Conservation (phyloP, 306 rosid genomes). For the Trifolium subterraneum region DNA sequence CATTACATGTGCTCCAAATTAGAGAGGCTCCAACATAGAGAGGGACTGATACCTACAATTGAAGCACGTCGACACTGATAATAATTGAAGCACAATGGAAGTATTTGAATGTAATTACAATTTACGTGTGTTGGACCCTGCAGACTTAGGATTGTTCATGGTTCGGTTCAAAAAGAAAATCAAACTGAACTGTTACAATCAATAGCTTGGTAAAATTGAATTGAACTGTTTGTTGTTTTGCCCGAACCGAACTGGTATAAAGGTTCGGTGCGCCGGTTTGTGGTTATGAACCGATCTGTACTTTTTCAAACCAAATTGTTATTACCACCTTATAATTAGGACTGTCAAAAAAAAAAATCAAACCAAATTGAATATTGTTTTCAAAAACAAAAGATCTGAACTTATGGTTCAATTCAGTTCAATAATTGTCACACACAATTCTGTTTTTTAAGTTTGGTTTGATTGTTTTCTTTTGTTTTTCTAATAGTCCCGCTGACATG, state of each 20-base stretch:
- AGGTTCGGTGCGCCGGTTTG: background rate
- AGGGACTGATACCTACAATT: background rate
- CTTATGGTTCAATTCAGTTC: too few relatives aligned
- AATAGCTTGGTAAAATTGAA: background rate
- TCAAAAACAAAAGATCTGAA: too few relatives aligned
- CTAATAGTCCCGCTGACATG: background rate
- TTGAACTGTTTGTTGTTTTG: too few relatives aligned
- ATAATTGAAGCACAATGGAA: background rate
- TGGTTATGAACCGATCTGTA: too few relatives aligned
- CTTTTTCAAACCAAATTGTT: too few relatives aligned
- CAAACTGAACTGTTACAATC: background rate
- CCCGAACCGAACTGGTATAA: background rate
- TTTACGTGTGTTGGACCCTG: background rate
- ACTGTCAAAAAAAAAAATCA: too few relatives aligned
- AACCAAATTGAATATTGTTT: too few relatives aligned
- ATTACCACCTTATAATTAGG: too few relatives aligned
- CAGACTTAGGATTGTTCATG: background rate
- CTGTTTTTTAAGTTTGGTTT: too few relatives aligned
- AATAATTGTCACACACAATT: too few relatives aligned
- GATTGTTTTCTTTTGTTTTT: too few relatives aligned
- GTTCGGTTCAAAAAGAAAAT: background rate
- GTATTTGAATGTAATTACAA: background rate
- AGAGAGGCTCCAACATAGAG: slow-evolving; percentile 8
- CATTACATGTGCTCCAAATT: slow-evolving; percentile 32
- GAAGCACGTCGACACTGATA: background rate